Evolutionary conservation across 805 yeast genomes (phyloP), one percentile per base, ranked within the genome.

Genomic region (Maudiozyma bulderi): DNA sequence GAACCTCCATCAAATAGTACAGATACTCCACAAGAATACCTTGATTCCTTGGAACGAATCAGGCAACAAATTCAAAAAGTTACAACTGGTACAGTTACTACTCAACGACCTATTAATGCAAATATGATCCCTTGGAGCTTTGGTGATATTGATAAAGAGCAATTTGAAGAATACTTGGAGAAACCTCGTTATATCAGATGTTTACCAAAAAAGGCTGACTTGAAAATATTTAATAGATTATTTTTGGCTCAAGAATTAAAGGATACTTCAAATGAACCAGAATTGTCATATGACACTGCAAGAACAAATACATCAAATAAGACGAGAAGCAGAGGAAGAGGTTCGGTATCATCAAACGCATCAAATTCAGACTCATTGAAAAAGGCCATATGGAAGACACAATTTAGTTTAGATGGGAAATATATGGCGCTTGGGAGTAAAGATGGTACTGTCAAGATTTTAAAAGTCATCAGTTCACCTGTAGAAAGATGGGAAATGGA

Each of bases 371-470:
- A 51, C 26, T 13, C 28, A n/a, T 10, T 15, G 20, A 51, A 10
- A 43, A 54, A 56, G 43, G 85, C 93, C 11, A 73, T 86, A n/a
- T 86, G 89, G 77, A 76, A 79, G 8, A 70, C 84, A 70, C 76
- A 79, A 57, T 90, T 90, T 65, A 81, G 86, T 50, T 65, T 65
- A 10, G 95, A 90, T 66, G 97, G 97, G 9, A 81, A 79, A 64
- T 87, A 74, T 61, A 65, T 90, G 57, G 96, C 96, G 0, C 77
- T 85, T 1, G 96, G 91, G 0, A 95, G 95, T 15, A 79, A 85
- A 56, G 89, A 86, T 59, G 75, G 83, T 3, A 64, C 73, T 1
- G 73, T 90, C 11, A 71, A 80, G 47, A 69, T 89, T 4, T 89
- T 95, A 93, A 81, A 86, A 62, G 95, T 86, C 5, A 77, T 88